These are phyloP conservation scores for Paralagenidium karlingii DNA, from an alignment of 352 stramenopile species.

Conservation along the genomic window DNA sequence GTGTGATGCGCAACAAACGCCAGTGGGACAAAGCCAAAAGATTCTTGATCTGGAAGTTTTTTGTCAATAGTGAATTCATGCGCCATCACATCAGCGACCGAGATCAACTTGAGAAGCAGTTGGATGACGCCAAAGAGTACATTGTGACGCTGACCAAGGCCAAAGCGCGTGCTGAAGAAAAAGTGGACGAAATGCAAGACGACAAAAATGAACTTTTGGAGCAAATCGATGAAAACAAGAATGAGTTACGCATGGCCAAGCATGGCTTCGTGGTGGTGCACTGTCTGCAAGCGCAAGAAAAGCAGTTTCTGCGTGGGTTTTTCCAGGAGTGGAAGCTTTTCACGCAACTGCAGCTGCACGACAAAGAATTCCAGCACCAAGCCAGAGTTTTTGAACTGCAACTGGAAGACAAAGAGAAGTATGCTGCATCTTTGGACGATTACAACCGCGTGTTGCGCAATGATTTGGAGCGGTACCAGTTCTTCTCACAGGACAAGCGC, in stretches of 20 bases:
- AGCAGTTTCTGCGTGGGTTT: constrained; percentile 18
- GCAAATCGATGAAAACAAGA: constrained; percentile 25
- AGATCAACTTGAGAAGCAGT: constrained; percentile 11
- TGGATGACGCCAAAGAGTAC: constrained; percentile 55
- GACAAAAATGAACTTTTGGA: constrained; percentile 18
- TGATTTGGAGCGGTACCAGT: constrained; percentile 65
- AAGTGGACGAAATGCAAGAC: constrained; percentile 17
- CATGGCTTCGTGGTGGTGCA: constrained; percentile 34
- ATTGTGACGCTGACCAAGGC: constrained; percentile 51
- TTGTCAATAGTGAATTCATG: no score
- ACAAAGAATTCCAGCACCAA: no score
- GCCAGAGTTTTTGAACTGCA: no score
- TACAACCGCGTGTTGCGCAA: constrained; percentile 60
- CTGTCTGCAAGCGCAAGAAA: neutral
- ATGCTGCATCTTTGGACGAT: constrained; percentile 47
- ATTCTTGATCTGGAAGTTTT: no score
- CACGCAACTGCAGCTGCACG: constrained; percentile 24
- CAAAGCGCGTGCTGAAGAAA: constrained; percentile 48
- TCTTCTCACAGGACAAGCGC: constrained; percentile 66
- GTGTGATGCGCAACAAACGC: no score
- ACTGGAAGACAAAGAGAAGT: constrained; percentile 44
- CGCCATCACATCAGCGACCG: no score
- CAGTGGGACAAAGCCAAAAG: no score
- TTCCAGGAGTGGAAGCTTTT: constrained; percentile 31
- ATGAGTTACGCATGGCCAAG: constrained; percentile 59